Evolutionary conservation across 1,284 basidiomycete species (phyloP).

Genomic region (Uromyces viciae-fabae): DNA sequence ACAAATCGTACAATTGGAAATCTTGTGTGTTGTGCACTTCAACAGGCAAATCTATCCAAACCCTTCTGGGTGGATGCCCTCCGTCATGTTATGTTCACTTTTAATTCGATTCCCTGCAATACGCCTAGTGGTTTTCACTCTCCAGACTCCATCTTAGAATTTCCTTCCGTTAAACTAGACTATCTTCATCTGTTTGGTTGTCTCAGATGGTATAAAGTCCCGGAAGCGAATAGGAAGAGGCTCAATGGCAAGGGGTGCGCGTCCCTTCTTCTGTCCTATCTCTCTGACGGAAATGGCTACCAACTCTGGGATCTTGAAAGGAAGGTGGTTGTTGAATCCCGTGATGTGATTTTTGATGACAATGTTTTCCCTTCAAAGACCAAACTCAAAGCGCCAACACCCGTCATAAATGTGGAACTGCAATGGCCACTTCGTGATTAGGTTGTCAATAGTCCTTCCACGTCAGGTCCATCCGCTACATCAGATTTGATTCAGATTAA

Average conservation of each 20-base stretch:
- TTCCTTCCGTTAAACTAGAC: background rate
- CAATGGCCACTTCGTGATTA: background rate
- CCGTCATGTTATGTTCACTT: background rate
- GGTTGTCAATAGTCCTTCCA: no score
- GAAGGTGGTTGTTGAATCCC: background rate
- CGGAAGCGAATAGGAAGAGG: background rate
- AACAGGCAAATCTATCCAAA: background rate
- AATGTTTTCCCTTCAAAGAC: background rate
- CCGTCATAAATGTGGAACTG: background rate
- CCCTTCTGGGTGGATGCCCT: constrained; percentile 16
- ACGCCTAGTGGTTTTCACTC: background rate
- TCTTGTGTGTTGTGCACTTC: background rate
- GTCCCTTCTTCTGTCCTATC: background rate
- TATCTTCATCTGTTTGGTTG: constrained; percentile 24
- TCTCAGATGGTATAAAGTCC: background rate
- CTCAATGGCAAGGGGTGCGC: background rate
- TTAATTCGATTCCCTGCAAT: constrained; percentile 9
- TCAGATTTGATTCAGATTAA: background rate
- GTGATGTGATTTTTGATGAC: background rate
- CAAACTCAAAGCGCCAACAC: background rate
- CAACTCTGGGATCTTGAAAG: background rate
- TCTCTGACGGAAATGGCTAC: constrained; percentile 8
- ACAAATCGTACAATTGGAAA: background rate
- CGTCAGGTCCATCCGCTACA: background rate
- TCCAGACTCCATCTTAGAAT: background rate